Evolutionary conservation across 257 asterid genomes (phyloP).

Genomic region (Nyctanthes arbortristis): DNA sequence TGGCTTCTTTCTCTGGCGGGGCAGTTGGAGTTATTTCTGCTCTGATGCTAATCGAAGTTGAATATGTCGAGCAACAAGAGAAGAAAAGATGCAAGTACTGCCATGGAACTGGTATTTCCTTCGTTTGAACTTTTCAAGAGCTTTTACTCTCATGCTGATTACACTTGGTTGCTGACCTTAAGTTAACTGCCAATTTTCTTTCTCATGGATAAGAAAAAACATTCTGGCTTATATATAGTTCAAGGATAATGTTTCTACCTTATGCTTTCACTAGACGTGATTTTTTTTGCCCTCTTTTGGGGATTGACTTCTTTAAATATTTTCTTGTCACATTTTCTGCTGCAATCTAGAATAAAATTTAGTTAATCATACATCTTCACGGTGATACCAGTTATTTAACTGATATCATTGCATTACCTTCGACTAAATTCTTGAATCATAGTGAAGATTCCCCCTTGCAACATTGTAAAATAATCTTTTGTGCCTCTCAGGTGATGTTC

Average conservation of each 20-base stretch:
- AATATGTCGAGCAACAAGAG: constrained; percentile 88
- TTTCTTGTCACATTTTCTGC: not conserved
- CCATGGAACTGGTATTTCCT: constrained; percentile 73
- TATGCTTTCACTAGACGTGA: not conserved
- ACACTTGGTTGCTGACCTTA: not conserved
- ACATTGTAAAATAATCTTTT: not conserved
- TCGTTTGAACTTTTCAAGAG: not conserved
- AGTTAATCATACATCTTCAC: not conserved
- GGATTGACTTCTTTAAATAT: not conserved
- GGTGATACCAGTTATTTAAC: not conserved
- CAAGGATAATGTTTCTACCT: not conserved
- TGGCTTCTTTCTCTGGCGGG: constrained; percentile 97
- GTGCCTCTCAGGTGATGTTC: constrained; percentile 69
- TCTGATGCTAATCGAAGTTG: constrained; percentile 76
- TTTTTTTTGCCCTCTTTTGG: no score
- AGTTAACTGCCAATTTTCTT: not conserved
- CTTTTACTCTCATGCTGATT: not conserved
- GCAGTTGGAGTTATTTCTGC: constrained; percentile 95
- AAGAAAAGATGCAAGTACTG: constrained; percentile 92
- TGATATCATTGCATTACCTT: not conserved
- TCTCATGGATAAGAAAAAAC: not conserved
- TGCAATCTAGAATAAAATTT: not conserved
- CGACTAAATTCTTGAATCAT: not conserved
- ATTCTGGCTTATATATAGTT: not conserved
- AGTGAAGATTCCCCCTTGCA: no score